These are phyloP conservation scores for Crithidia fasciculata DNA, from an alignment of 208 protist genomes.

Conservation along the genomic window DNA sequence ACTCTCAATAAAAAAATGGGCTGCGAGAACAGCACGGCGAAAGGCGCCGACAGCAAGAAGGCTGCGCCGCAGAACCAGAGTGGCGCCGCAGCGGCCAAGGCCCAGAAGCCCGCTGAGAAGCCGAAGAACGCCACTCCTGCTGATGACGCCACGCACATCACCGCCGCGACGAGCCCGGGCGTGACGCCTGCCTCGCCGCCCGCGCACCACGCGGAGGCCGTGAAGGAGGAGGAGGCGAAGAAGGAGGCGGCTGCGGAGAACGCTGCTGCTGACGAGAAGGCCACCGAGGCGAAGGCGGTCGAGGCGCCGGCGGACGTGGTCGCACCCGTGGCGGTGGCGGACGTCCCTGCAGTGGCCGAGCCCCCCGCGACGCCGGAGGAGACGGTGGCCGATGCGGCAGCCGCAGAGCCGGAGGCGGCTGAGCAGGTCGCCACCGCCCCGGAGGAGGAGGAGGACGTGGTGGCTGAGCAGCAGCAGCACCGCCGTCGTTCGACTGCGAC, in stretches of 20 bases:
- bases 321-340: not conserved
- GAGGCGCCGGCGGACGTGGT: not conserved
- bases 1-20: slow-evolving; percentile 32
- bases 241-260: not conserved
- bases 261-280: not conserved
- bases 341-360: slow-evolving; percentile 3
- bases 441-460: not conserved
- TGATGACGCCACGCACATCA: slow-evolving; percentile 1
- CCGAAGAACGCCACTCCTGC: not conserved
- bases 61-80: slow-evolving; percentile 1
- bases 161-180: not conserved
- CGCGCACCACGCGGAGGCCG: not conserved
- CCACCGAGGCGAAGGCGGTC: not conserved
- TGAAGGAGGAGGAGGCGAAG: slow-evolving; percentile 7
- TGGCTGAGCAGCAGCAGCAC: not conserved
- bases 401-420: not conserved
- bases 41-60: slow-evolving; percentile 26
- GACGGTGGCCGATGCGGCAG: not conserved
- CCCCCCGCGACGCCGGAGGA: slow-evolving; percentile 1
- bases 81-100: not conserved
- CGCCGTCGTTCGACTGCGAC: not conserved
- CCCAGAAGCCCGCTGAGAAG: slow-evolving; percentile 8
- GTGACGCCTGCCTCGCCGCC: not conserved
- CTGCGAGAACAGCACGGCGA: slow-evolving; percentile 43
- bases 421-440: slow-evolving; percentile 8